Conservation (phyloP, 2,329 filamentous ascomycete species). For the Mycosphaerella sp. region DNA sequence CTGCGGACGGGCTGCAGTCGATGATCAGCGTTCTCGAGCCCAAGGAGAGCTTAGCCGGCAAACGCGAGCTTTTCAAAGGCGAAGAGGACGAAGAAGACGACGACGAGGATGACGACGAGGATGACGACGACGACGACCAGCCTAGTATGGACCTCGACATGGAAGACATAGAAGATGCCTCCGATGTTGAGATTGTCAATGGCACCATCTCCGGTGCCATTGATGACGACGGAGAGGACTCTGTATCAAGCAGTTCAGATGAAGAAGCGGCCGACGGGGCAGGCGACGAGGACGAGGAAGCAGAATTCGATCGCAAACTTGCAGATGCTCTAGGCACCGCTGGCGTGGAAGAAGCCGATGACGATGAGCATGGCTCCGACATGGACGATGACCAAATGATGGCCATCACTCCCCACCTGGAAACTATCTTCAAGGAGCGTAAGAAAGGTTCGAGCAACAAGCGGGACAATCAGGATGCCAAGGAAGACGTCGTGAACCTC, state of each 20-base stretch:
- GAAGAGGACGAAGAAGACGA: constrained; percentile 22
- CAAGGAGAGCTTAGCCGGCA: constrained; percentile 74
- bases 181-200: constrained; percentile 33
- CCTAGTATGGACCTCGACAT: constrained; percentile 33
- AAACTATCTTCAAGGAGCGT: constrained; percentile 76
- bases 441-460: constrained; percentile 61
- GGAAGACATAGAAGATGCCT: constrained; percentile 33
- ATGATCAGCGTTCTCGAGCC: constrained; percentile 64
- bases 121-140: constrained; percentile 21
- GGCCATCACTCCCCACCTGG: constrained; percentile 72
- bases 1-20: constrained; percentile 62
- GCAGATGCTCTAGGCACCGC: constrained; percentile 71
- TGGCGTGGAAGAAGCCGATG: constrained; percentile 50
- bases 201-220: constrained; percentile 20
- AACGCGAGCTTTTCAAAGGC: constrained; percentile 74
- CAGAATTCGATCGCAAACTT: constrained; percentile 67
- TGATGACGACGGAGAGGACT: constrained; percentile 17
- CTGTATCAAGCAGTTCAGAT: constrained; percentile 27
- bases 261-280: constrained; percentile 23
- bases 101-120: constrained; percentile 21
- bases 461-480: constrained; percentile 80
- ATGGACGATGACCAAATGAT: constrained; percentile 98
- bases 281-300: constrained; percentile 42
- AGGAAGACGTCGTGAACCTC: constrained; percentile 84
- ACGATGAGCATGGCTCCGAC: constrained; percentile 60